Base-by-base conservation (phyloP, 2,329 filamentous ascomycete species). In the Exophiala spinifera region DNA sequence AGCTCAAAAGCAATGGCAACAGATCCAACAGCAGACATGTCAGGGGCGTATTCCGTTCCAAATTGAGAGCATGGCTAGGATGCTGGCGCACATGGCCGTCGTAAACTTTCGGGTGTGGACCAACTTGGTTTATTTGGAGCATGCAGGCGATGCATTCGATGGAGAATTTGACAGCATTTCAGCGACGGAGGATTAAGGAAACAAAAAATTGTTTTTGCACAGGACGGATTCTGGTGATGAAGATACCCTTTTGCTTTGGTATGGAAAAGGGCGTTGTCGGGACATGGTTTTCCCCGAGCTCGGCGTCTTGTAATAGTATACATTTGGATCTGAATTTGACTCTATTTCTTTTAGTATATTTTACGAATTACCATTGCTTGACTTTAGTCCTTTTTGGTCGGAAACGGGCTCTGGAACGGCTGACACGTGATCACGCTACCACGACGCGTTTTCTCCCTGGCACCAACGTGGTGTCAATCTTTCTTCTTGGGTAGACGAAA, bases 51-150 rank as follows among this genome's bases (percentile, higher is more conserved):
- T 68, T 10, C 39, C 63, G 13, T 56, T 65, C 28, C 68, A 70
- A 51, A 61, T 73, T 3, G 70, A 74, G 46, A 66, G 68, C 55
- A 82, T 96, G 69, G 84, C 89, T 1, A 86, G 85, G 42, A 84
- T 89, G 43, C 78, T 96, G 47, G 86, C 89, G 4, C 92, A 96
- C 66, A 83, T 96, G 42, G 84, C 88, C 13, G 79, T 94, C 4
- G 74, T 97, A 20, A 91, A 96, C 71, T 96, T 91, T 91, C 82
- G 89, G 46, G 87, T 96, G 2, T 97, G 91, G 90, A 81, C 82
- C 1, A 82, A 83, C 1, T 76, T 95, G 49, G 83, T 87, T 11
- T 96, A 96, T 47, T 44, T 54, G 51, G 49, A 33, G 34, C 15
- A 45, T 17, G 34, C 43, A 28, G 46, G 42, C 8, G 49, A 34